Base-by-base conservation (phyloP, 768 basidiomycete genomes). In the Postia placenta region DNA sequence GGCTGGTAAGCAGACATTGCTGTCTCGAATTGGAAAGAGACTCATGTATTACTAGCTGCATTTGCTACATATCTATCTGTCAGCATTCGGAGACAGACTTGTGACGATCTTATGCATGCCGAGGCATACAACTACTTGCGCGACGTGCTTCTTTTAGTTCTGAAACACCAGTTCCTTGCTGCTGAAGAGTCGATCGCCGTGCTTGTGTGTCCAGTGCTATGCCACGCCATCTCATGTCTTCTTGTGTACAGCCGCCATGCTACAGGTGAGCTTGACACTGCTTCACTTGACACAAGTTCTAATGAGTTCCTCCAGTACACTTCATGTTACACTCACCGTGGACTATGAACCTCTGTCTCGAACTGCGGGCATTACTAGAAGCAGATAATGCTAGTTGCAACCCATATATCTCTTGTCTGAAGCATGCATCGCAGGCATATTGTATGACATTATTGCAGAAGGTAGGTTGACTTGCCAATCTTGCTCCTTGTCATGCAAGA, bases 51-150 rank as follows among this genome's bases (percentile, higher is more conserved):
- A 22, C 26, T 49, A 81, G 81, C 74, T 48, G 68, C 73, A 1
- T 69, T 81, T 54, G 67, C 80, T 4, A 51, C 69, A 23, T 76
- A 74, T 52, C 60, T 80, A 40, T 45, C 68, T 3, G 60, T 65
- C 4, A 60, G 59, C 4, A 46, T 53, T 2, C 53, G 45, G 3
- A 27, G 36, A 22, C 45, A 55, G 26, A 43, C 50, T 0, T 60
- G 60, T 36, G 71, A 72, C 43, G 53, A 81, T 6, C 44, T 56
- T 26, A n/a, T 17, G 2, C 41, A 66, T 48, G 65, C 71, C 9
- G 82, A 84, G 57, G 71, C 73, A 39, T 81, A 79, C 75, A 68
- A 76, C 39, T 71, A 75, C 57, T 60, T 87, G 45, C 63, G 75
- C 24, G 76, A 80, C 45, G 63, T 68, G 1, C 56, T 80, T 5